Base-by-base conservation (phyloP, 306 rosid genomes). In the Quercus parvula region DNA sequence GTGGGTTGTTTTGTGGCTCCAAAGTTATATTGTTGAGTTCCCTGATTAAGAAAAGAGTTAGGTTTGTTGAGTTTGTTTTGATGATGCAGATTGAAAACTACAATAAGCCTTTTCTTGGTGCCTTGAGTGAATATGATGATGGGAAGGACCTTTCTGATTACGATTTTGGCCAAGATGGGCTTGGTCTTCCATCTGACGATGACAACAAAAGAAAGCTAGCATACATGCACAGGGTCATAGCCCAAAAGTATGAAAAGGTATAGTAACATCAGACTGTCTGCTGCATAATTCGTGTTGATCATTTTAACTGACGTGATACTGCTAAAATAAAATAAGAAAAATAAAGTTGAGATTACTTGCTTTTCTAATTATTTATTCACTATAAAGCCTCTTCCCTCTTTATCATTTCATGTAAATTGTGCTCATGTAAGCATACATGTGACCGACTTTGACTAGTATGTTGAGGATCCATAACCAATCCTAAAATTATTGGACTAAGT, bases 31-130 rank as follows among this genome's bases (percentile, higher is more conserved):
- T 75, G 69, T 71, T 82, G 80, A 76, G 70, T 49, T 49, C 54
- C 4, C 54, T 49, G 54, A 49, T 49, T 13, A 12, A 49, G 54
- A 49, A 49, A 49, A 12, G 54, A 58, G 61, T 76, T 72, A 56
- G 30, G 68, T 25, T 49, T 75, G 55, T 66, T 84, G 80, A 76
- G 57, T 27, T 56, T 9, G 80, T n/a, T 51, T 31, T 77, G 85
- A 74, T n/a, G 55, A 15, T 84, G 91, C 90, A 94, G 99, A 92
- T 94, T 85, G 99, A 92, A 71, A 85, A 84, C 82, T 89, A 86
- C 88, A 91, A 90, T 77, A 73, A 88, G 71, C 95, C 97, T 4
- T 92, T 90, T 86, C 92, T 94, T 75, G 86, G 84, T 79, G 84
- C 80, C 58, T 59, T 94, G 82, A 74, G 81, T 51, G 84, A 83